Conservation (phyloP, 2,329 filamentous ascomycete genomes). For the Fusarium guadeloupense region DNA sequence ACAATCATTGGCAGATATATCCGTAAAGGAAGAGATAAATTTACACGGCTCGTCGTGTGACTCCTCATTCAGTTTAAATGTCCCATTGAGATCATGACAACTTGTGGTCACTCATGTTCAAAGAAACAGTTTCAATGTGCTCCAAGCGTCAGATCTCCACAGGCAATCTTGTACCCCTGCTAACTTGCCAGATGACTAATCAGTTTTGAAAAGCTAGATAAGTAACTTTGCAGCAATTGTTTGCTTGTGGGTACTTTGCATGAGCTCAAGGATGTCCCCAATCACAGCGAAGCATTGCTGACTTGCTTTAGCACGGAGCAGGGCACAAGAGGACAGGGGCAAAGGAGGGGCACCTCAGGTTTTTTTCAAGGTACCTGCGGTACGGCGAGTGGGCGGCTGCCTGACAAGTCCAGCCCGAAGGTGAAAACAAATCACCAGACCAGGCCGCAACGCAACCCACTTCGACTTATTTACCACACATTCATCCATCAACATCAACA, state of each 20-base stretch:
- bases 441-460: constrained; percentile 34
- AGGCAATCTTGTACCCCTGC: constrained; percentile 26
- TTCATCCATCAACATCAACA: constrained; percentile 25
- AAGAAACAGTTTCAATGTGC: not conserved
- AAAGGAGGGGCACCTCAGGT: constrained; percentile 41
- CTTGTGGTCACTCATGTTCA: not conserved
- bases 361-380: constrained; percentile 3
- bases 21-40: not conserved
- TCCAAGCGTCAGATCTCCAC: constrained; percentile 10
- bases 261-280: constrained; percentile 21
- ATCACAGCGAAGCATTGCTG: constrained; percentile 31
- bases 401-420: no score
- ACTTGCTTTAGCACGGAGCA: constrained; percentile 18
- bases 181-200: not conserved
- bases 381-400: constrained; percentile 27
- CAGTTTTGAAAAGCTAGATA: not conserved
- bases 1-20: not conserved
- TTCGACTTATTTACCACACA: constrained; percentile 20
- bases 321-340: constrained; percentile 28
- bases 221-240: constrained; percentile 24
- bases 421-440: constrained; percentile 44
- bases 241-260: constrained; percentile 24
- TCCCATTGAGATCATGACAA: not conserved
- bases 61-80: not conserved
- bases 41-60: not conserved